phyloP scores from a whole-genome alignment of 176 grass and related monocot genomes.

The Bromus sterilis region DNA sequence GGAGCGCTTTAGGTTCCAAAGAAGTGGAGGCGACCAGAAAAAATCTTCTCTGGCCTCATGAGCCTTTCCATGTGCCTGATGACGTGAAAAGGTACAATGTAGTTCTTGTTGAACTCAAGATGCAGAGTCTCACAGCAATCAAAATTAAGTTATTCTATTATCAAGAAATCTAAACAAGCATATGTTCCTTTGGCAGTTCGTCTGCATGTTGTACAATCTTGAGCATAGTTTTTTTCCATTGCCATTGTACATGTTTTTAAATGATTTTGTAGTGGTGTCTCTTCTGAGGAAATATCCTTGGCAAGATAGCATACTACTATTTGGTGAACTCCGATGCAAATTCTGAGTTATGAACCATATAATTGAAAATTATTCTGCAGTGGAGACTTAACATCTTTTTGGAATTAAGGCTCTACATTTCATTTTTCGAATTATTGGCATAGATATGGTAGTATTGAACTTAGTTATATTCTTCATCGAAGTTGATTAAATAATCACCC shows the following conservation, averaged over 20 bases:
- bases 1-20: conserved; percentile 80
- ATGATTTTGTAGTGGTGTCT: too few relatives aligned
- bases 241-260: background rate
- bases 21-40: conserved; percentile 80
- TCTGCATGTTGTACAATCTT: background rate
- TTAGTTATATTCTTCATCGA: background rate
- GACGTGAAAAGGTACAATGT: conserved; percentile 71
- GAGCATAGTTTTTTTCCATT: background rate
- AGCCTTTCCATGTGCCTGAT: conserved; percentile 83
- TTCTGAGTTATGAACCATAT: background rate
- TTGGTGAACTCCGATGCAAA: background rate
- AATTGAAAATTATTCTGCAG: background rate
- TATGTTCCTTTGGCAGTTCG: background rate
- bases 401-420: background rate
- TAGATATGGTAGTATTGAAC: background rate
- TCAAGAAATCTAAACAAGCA: background rate
- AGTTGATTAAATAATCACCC: background rate
- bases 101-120: background rate
- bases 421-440: background rate
- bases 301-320: background rate
- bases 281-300: background rate
- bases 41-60: conserved; percentile 75
- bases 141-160: background rate
- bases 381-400: background rate
- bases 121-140: background rate